Conservation (phyloP, 1,139 yeast genomes). For the Tardiomyces digboiensis region DNA sequence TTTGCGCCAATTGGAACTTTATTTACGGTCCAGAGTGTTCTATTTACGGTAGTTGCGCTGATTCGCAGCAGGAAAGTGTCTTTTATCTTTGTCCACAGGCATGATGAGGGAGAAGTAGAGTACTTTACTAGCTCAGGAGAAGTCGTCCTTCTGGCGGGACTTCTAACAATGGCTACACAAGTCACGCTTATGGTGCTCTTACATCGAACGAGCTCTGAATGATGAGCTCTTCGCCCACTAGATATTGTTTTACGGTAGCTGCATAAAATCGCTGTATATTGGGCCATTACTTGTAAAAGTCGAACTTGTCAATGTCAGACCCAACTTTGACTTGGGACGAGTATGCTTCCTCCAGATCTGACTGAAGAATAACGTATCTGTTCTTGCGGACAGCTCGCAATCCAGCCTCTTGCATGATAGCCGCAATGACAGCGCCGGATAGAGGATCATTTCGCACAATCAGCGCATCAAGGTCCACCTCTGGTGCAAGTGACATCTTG, state of each 20-base stretch:
- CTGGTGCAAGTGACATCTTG: constrained; percentile 97
- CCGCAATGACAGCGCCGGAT: constrained; percentile 97
- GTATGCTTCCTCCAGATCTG: constrained; percentile 96
- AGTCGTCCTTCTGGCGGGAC: constrained; percentile 21
- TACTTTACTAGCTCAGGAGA: constrained; percentile 16
- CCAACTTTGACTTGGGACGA: constrained; percentile 95
- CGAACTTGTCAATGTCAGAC: constrained; percentile 93
- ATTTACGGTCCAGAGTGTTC: constrained; percentile 28
- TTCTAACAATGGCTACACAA: constrained; percentile 18
- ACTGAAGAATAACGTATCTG: constrained; percentile 91
- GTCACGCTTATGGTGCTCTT: constrained; percentile 18
- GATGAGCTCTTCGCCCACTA: background rate
- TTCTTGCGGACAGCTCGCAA: constrained; percentile 96
- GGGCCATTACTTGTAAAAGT: constrained; percentile 67
- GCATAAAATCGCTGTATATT: background rate
- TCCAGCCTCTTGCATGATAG: constrained; percentile 99
- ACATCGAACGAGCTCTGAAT: background rate
- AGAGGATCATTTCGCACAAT: constrained; percentile 94
- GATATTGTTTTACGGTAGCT: background rate
- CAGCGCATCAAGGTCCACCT: constrained; percentile 89
- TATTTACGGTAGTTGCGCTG: constrained; percentile 24
- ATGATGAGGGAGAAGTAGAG: constrained; percentile 5
- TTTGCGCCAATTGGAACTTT: constrained; percentile 31
- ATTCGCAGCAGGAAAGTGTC: constrained; percentile 19
- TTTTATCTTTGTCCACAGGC: constrained; percentile 12